Base-by-base conservation (phyloP, 805 yeast genomes). In the Saccharomycopsis sp. region DNA sequence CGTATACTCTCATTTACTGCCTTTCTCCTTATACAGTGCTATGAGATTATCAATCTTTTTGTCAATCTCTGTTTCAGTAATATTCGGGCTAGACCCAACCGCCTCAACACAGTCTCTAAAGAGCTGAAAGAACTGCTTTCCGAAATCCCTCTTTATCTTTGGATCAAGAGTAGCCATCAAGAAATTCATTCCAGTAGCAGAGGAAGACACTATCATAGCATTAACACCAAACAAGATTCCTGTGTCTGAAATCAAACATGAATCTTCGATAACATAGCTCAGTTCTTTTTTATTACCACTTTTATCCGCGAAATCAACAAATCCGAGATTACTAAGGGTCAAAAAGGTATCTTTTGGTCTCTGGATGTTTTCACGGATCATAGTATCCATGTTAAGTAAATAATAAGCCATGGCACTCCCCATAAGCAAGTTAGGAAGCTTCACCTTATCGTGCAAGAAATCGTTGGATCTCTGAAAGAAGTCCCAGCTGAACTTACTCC, bases 211-310 rank as follows among this genome's bases (percentile, higher is more conserved):
- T 9, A 35, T 41, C 24, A 53, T 38, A 3, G 47, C 56, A 12
- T 23, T 22, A 3, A 41, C 47, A 2, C 41, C 56, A 53, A 53
- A 53, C 47, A 53, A 53, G 29, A 23, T 17, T 17, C 56, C 56
- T 38, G 49, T 35, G 29, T 53, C 56, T 17, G 49, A 34, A 9
- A 41, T 35, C n/a, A 53, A 53, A 17, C 17, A 20, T 8, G 24
- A 53, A 42, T 53, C 56, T 3, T 34, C 25, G 7, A 53, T 25
- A 9, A 9, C 42, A 24, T 35, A 38, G 17, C n/a, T n/a, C 20
- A 22, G 19, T n/a, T 24, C 12, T n/a, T 24, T 23, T 8, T 24
- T 12, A n/a, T 5, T 19, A 9, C n/a, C 52, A 19, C 17, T 34
- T 3, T 5, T 24, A 29, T 9, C 15, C 8, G 22, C 47, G 24